Conservation (phyloP, 495 filamentous ascomycete genomes). For the Xylaria curta region DNA sequence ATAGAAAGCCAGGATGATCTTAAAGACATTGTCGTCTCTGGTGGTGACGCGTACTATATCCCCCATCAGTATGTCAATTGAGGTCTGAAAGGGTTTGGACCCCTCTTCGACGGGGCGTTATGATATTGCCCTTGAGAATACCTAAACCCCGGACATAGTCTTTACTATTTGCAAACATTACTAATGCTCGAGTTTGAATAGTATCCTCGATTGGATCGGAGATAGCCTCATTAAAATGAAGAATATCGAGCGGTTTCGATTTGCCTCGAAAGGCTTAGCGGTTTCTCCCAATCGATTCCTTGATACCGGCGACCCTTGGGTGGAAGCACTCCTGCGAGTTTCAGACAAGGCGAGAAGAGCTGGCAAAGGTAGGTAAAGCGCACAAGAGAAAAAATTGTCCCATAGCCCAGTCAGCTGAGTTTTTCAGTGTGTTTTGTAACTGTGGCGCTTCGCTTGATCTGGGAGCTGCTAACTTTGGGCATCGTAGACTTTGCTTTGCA, state of each 20-base stretch:
- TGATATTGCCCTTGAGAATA: neutral
- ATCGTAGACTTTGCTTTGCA: conserved; percentile 53
- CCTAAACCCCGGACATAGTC: no score
- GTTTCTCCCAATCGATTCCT: conserved; percentile 58
- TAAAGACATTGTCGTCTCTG: conserved; percentile 63
- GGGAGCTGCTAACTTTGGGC: neutral
- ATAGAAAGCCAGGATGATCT: conserved; percentile 55
- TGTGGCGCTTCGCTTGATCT: neutral
- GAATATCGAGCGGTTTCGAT: conserved; percentile 58
- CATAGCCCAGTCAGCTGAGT: neutral
- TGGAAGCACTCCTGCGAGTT: conserved; percentile 53
- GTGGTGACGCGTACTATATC: conserved; percentile 63
- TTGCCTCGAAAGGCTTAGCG: conserved; percentile 63
- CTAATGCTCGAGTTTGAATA: neutral
- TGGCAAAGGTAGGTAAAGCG: conserved; percentile 52
- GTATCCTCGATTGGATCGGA: conserved; percentile 45
- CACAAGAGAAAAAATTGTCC: neutral
- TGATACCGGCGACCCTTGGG: conserved; percentile 59
- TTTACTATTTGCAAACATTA: neutral
- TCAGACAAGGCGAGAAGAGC: conserved; percentile 51
- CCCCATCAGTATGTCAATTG: conserved; percentile 29
- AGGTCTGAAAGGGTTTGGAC: no score
- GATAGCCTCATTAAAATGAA: conserved; percentile 47
- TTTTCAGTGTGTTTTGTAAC: neutral
- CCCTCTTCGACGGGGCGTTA: neutral